Base-by-base conservation (phyloP, 2,329 filamentous ascomycete species). In the Raffaelea ambrosiae region DNA sequence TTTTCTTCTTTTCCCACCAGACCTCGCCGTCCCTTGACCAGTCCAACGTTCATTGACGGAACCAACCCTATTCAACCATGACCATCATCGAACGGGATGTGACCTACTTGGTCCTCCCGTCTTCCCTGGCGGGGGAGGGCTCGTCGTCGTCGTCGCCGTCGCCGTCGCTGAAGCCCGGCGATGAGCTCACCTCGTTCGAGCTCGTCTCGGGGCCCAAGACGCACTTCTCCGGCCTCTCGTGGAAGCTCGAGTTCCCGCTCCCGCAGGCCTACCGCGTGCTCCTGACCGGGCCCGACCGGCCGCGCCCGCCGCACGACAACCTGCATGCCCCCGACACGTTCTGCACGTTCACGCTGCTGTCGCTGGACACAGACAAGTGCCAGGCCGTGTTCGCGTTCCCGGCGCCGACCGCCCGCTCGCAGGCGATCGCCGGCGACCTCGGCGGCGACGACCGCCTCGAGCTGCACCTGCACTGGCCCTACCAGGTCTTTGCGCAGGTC, bases 241-340 rank as follows among this genome's bases (percentile, higher is more conserved):
- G 42, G 42, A 33, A 19, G 26, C 42, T 43, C 42, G 42, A 43
- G 29, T 43, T 43, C 11, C 42, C 42, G 5, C 42, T 43, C 5
- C 26, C 23, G n/a, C 3, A 43, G 13, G 42, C 42, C 13, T 43
- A 35, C 26, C 26, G 42, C 3, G 13, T 43, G n/a, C 26, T 43
- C 11, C 26, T 43, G n/a, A 35, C 42, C 23, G 42, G 42, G 9
- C 42, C 42, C 4, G 26, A 43, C 42, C 42, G 42, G 4, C 42
- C 42, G n/a, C 42, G 42, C 2, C 42, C 42, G 23, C 42, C 42
- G 4, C 42, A 43, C 29, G 42, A 43, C 42, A 43, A 43, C 14
- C 5, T 43, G 5, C 19, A 35, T n/a, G 42, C 42, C 3, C 42
- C 42, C 5, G 8, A 9, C 16, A 11, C 5, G 10, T 43, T 43